phyloP scores from a whole-genome alignment of 768 basidiomycete genomes.

The Lactarius evosmus region DNA sequence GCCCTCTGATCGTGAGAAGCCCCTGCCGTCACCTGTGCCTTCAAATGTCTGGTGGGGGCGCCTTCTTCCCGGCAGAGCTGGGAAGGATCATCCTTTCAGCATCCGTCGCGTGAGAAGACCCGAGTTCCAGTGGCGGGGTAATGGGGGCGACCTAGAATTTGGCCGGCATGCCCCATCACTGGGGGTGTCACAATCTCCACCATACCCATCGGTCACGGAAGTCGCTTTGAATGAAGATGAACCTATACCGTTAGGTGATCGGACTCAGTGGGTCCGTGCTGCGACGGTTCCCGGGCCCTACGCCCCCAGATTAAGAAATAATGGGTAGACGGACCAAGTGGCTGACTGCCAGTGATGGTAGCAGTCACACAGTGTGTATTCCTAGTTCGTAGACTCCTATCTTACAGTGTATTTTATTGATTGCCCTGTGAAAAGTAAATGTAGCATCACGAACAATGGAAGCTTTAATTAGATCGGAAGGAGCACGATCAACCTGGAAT shows the following conservation, averaged over 20 bases:
- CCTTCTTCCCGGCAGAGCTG: constrained; percentile 19
- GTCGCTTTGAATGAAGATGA: constrained; percentile 46
- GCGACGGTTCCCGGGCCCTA: constrained; percentile 10
- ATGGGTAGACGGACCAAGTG: not conserved
- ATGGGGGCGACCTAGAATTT: not conserved
- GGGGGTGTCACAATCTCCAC: not conserved
- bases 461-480: not conserved
- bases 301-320: not conserved
- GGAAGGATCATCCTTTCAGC: constrained; percentile 20
- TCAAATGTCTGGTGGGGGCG: constrained; percentile 18
- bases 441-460: constrained; percentile 1
- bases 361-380: constrained; percentile 3
- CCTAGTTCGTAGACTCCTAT: not conserved
- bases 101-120: constrained; percentile 15
- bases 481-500: not conserved
- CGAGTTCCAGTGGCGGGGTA: constrained; percentile 13
- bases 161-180: not conserved
- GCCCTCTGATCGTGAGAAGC: constrained; percentile 2
- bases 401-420: not conserved
- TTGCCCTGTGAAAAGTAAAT: not conserved
- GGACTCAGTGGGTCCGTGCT: constrained; percentile 41
- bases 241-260: constrained; percentile 52
- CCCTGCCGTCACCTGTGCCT: constrained; percentile 3
- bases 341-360: not conserved
- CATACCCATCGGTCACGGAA: constrained; percentile 38